phyloP scores from a whole-genome alignment of 306 rosid genomes.

The Gillenia trifoliata region DNA sequence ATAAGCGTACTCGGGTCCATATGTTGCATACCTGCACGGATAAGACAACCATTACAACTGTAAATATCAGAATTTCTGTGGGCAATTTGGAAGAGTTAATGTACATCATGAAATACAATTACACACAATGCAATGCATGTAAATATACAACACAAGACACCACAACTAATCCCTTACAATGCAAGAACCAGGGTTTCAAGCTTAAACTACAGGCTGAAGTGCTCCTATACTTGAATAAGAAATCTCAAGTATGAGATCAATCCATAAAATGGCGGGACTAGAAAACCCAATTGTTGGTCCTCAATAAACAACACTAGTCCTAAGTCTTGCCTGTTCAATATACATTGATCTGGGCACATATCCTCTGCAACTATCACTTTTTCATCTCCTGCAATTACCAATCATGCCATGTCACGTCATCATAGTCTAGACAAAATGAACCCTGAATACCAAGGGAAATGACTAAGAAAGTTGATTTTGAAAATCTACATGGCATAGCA shows the following conservation, averaged over 20 bases:
- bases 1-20: slow-evolving; percentile 80
- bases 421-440: slow-evolving; percentile 13
- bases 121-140: slow-evolving; percentile 11
- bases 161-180: slow-evolving; percentile 8
- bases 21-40: slow-evolving; percentile 73
- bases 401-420: slow-evolving; percentile 35
- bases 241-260: slow-evolving; percentile 17
- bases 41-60: slow-evolving; percentile 34
- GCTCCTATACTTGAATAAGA: slow-evolving; percentile 10
- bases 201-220: background rate
- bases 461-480: slow-evolving; percentile 17
- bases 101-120: slow-evolving; percentile 30
- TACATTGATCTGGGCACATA: slow-evolving; percentile 20
- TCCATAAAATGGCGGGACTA: slow-evolving; percentile 7
- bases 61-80: slow-evolving; percentile 33
- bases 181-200: slow-evolving; percentile 19
- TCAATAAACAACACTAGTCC: slow-evolving; percentile 17
- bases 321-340: slow-evolving; percentile 31
- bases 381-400: slow-evolving; percentile 37
- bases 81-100: slow-evolving; percentile 26
- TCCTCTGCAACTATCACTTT: slow-evolving; percentile 23
- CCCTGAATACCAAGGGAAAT: slow-evolving; percentile 26
- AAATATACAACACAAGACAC: slow-evolving; percentile 6
- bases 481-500: slow-evolving; percentile 18
- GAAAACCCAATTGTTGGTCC: slow-evolving; percentile 13